Evolutionary conservation across 139 green algal genomes (phyloP), one percentile per base, ranked within the genome.

Genomic region (Microglena sp.): DNA sequence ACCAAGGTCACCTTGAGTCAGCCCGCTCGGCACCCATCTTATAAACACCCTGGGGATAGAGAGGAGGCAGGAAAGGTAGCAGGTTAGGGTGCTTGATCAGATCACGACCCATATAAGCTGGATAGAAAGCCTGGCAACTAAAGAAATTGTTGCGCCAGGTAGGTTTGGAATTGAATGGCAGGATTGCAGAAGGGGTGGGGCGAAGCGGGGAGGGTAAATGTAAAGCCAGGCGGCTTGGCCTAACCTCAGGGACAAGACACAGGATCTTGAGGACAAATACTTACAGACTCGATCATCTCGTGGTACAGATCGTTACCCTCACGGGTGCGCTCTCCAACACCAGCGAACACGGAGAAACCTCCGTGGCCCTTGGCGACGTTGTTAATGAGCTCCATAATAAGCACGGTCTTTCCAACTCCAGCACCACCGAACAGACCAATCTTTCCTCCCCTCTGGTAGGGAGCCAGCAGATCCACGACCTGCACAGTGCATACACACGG

Each of bases 351-450:
- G 44, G 94, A 98, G 85, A 99, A 99, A 81, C 94, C 94, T 94
- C 94, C 94, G 77, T 99, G 94, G 24, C 73, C 94, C 84, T 99
- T 99, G 66, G 94, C 94, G 45, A 99, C 86, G 80, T 99, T 99
- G 84, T 99, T 99, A 79, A 99, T 99, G 27, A 99, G 94, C 86
- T 99, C 94, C 94, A 99, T 99, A 65, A 99, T 99, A 8, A 99
- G 89, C 82, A 99, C 94, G 0, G 94, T 99, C 88, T 99, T 99
- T 66, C 94, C 94, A 5, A 99, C 94, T 69, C 94, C 94, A 26
- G 94, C 94, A 67, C 94, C 94, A 24, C 94, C 94, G 64, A 99
- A 99, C 32, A 99, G 86, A 26, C 94, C 94, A 77, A 99, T 99
- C 86, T 99, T 99, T 55, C 94, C 94, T 77, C 94, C 94, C 64